Conservation (phyloP, 2,329 filamentous ascomycete genomes). For the Cladorrhinum sp. region DNA sequence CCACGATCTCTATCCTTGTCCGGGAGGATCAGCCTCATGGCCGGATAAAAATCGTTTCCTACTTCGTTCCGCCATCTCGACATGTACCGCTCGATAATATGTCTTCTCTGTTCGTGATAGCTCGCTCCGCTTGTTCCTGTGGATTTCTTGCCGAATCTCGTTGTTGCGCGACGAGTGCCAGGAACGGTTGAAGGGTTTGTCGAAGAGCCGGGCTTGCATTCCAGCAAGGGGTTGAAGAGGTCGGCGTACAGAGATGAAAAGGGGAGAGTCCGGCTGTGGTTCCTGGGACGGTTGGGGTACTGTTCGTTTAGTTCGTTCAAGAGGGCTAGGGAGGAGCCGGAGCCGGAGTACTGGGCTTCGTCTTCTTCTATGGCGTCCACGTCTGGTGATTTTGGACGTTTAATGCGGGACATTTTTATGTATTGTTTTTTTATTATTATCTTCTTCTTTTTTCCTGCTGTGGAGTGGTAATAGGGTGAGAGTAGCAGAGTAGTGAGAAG, state of each 20-base stretch:
- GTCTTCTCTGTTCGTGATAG: constrained; percentile 73
- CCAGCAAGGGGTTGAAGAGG: constrained; percentile 76
- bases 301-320: constrained; percentile 43
- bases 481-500: too few species aligned
- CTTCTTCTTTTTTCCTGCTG: too few species aligned
- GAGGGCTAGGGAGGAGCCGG: constrained; percentile 35
- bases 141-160: background rate
- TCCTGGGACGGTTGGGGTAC: constrained; percentile 72
- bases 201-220: constrained; percentile 74
- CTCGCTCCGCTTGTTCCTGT: constrained; percentile 41
- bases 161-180: constrained; percentile 21
- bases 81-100: constrained; percentile 85
- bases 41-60: constrained; percentile 89
- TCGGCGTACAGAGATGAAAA: constrained; percentile 76
- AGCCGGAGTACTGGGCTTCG: constrained; percentile 52
- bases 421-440: too few species aligned
- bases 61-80: constrained; percentile 82
- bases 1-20: constrained; percentile 89
- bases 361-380: constrained; percentile 49
- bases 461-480: background rate
- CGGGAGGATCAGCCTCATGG: constrained; percentile 84
- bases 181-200: constrained; percentile 45
- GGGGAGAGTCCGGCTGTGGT: constrained; percentile 72
- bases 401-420: constrained; percentile 18
- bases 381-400: constrained; percentile 32